Base-by-base conservation (phyloP, 2,329 filamentous ascomycete species). In the Periconia sp. region DNA sequence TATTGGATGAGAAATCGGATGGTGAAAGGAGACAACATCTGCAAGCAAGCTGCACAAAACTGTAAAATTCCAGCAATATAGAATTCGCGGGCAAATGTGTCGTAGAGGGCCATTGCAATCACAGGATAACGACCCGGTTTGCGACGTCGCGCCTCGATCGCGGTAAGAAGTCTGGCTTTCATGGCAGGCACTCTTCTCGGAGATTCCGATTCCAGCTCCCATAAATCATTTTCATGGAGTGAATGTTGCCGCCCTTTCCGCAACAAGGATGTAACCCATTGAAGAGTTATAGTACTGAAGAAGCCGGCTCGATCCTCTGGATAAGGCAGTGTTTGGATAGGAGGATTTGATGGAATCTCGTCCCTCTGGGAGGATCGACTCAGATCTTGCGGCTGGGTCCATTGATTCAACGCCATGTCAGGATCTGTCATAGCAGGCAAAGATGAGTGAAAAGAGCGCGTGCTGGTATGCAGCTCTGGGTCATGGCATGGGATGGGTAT, bases 251-350 rank as follows among this genome's bases (percentile, higher is more conserved):
- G 97, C 35, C 94, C 94, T 40, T 85, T 84, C 86, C 91, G 53
- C 92, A 97, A 97, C 51, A 97, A 70, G 1, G 91, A 87, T 0
- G 86, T 85, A 81, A 97, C 92, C 93, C 93, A 97, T 71, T 91
- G 85, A 69, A 96, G 97, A 5, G 88, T 88, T 20, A 96, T 71
- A 52, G 81, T 71, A 74, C 90, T 96, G 58, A 94, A 82, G 66
- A 92, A 87, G 2, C 82, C 77, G 6, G 92, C 92, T 3, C 77
- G 80, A 69, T 91, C 80, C 75, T 97, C 92, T 57, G 82, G 83
- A 6, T 85, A 92, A 0, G 80, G 72, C 9, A 8, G 23, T 27
- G 23, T 8, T 27, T 27, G 23, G 5, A 8, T 8, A 27, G 23
- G 23, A 27, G 23, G 23, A 27, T 8, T 27, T 27, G n/a, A n/a